Evolutionary conservation across 2,329 filamentous ascomycete genomes (phyloP).

Genomic region (Cordyceps javanica): DNA sequence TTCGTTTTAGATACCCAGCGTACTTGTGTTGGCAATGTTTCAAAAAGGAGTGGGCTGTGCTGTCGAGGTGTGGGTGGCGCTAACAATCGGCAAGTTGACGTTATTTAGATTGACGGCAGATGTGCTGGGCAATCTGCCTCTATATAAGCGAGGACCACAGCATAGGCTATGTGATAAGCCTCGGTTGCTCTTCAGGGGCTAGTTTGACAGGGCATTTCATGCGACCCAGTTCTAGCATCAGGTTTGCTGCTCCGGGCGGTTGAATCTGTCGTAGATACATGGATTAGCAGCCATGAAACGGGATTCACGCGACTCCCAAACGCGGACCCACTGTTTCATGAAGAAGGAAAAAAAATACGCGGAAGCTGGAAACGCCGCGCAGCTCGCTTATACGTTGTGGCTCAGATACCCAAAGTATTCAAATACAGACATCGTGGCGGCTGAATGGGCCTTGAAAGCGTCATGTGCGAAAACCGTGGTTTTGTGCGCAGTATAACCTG

Average conservation of each 20-base stretch:
- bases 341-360: neutral
- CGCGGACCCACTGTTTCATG: neutral
- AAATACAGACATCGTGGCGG: neutral
- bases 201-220: neutral
- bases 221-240: neutral
- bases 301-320: neutral
- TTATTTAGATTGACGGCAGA: neutral
- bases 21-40: neutral
- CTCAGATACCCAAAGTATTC: neutral
- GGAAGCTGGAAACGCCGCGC: neutral
- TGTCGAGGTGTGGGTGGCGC: neutral
- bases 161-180: neutral
- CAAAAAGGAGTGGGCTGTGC: too few species aligned
- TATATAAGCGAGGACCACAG: neutral
- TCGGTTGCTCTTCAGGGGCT: neutral
- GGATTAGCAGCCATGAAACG: neutral
- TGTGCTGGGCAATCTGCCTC: too few species aligned
- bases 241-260: neutral
- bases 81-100: neutral
- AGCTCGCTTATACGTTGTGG: neutral
- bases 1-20: neutral
- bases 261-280: neutral
- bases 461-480: neutral
- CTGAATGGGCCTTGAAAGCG: neutral
- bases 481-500: neutral